Evolutionary conservation across 176 grass and related monocot species (phyloP).

Genomic region (Zea luxurians): DNA sequence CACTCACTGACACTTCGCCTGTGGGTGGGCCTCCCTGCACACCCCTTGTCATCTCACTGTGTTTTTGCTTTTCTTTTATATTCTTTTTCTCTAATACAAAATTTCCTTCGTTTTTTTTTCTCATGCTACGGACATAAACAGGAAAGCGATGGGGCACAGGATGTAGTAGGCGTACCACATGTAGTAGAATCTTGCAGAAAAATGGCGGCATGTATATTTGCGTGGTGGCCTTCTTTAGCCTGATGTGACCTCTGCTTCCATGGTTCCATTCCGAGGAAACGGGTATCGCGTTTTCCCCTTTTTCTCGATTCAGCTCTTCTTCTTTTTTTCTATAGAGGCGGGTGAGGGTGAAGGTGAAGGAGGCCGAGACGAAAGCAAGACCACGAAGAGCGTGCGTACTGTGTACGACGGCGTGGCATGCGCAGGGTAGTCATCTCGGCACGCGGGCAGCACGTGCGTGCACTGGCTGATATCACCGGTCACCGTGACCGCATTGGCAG

Average conservation of each 20-base stretch:
- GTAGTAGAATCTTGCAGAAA: constrained; percentile 35
- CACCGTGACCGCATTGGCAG: constrained; percentile 14
- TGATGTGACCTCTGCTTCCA: constrained; percentile 28
- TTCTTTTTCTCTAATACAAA: neutral
- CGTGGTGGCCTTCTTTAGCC: neutral
- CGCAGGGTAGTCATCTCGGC: neutral
- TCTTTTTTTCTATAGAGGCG: too few species aligned
- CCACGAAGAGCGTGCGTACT: neutral
- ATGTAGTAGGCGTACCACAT: neutral
- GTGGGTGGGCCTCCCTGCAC: constrained; percentile 13
- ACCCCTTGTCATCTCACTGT: neutral
- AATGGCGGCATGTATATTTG: constrained; percentile 8
- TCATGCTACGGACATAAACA: neutral
- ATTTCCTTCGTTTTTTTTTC: neutral
- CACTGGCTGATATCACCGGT: constrained; percentile 22
- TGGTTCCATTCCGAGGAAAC: neutral
- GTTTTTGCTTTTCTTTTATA: neutral
- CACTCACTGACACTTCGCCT: constrained; percentile 38
- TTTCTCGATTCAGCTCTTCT: too few species aligned
- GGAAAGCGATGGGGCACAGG: neutral
- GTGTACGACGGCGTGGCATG: constrained; percentile 11
- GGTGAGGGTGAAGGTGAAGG: neutral
- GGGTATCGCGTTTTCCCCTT: neutral
- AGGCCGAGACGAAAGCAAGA: neutral
- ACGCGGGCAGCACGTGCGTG: constrained; percentile 45